Evolutionary conservation across 257 asterid genomes (phyloP).

Genomic region (Capsicum pubescens): DNA sequence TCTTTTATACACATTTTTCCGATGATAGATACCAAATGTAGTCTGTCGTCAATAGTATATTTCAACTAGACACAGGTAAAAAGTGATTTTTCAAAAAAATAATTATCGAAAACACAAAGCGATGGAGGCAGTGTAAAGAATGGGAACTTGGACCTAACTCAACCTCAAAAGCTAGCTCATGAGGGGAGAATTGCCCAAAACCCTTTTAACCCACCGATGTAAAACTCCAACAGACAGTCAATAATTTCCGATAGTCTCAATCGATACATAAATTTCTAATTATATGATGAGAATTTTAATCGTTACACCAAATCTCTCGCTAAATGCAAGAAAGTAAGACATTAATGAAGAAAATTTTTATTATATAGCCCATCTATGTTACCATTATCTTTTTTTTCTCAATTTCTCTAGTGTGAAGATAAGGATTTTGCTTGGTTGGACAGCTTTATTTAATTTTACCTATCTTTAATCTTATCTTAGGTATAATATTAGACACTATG

Average conservation of each 20-base stretch:
- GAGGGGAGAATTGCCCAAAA: too few relatives aligned
- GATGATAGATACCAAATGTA: background rate
- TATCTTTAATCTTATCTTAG: slow-evolving; percentile 24
- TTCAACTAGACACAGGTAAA: background rate
- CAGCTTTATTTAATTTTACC: slow-evolving; percentile 31
- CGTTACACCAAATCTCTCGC: rapidly evolving
- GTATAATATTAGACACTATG: slow-evolving; percentile 4
- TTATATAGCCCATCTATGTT: slow-evolving; percentile 28
- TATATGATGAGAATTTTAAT: background rate
- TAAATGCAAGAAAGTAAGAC: background rate
- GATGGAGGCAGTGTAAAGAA: too few relatives aligned
- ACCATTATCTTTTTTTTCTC: background rate
- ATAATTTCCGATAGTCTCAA: too few relatives aligned
- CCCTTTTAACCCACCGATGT: too few relatives aligned
- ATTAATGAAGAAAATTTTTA: background rate
- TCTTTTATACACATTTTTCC: background rate
- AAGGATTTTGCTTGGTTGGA: slow-evolving; percentile 33
- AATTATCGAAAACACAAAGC: too few relatives aligned
- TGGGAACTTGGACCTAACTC: too few relatives aligned
- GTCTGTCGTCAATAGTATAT: background rate
- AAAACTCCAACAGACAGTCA: too few relatives aligned
- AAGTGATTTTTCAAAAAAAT: background rate
- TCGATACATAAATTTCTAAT: background rate
- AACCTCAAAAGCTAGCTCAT: too few relatives aligned
- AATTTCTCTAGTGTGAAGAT: slow-evolving; percentile 37